phyloP scores from a whole-genome alignment of 148 eudicot genomes.

The Fagopyrum esculentum region DNA sequence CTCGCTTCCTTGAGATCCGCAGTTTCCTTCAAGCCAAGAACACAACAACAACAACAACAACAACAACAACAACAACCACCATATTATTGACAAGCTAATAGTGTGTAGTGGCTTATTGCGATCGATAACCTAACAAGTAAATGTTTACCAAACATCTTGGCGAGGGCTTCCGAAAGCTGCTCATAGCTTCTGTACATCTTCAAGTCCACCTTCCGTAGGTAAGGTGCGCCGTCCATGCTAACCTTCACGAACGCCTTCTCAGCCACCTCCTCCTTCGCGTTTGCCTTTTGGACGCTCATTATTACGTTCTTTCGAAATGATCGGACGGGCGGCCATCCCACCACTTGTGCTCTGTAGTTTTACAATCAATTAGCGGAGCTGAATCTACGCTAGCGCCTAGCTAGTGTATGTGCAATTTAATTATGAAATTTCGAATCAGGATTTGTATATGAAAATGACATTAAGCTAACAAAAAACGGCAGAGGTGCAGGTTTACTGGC shows the following conservation, averaged over 20 bases:
- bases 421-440: neutral
- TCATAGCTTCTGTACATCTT: slow-evolving; percentile 46
- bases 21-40: slow-evolving; percentile 24
- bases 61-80: no score
- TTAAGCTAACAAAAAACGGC: neutral
- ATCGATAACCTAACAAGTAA: neutral
- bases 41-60: no score
- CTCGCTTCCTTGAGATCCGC: slow-evolving; percentile 34
- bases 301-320: slow-evolving; percentile 48
- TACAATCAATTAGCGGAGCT: neutral
- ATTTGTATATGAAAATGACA: neutral
- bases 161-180: slow-evolving; percentile 43
- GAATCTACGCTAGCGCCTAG: no score
- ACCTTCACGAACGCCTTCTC: slow-evolving; percentile 36
- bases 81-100: no score
- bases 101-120: no score
- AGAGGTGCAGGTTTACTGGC: slow-evolving; percentile 8
- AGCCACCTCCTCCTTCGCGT: neutral
- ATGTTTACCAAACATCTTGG: slow-evolving; percentile 47
- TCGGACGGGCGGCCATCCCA: slow-evolving; percentile 74
- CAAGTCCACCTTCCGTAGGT: slow-evolving; percentile 52
- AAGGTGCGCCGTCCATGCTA: slow-evolving; percentile 60
- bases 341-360: slow-evolving; percentile 51
- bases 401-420: neutral
- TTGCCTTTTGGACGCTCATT: slow-evolving; percentile 23